Percentiles rank a stretch among this genome's conserved stretches.
Evolutionary conservation across 768 basidiomycete species (phyloP).

Genomic region (Suillus americanus): DNA sequence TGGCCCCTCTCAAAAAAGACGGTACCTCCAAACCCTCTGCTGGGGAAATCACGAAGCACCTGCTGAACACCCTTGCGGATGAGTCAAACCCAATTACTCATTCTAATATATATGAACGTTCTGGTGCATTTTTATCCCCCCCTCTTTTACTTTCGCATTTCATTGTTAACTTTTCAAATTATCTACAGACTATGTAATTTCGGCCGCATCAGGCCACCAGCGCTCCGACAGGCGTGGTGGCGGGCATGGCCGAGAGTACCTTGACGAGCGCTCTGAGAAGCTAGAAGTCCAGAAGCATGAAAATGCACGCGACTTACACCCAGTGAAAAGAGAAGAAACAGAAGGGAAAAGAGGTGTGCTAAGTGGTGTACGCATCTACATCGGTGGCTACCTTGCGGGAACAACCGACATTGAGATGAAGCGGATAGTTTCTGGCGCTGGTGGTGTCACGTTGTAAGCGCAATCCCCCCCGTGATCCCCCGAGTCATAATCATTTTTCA

Average conservation of each 20-base stretch:
- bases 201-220: conserved; percentile 70
- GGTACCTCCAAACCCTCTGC: conserved; percentile 36
- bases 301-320: conserved; percentile 6
- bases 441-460: conserved; percentile 66
- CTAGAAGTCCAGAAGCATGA: conserved; percentile 34
- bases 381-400: conserved; percentile 65
- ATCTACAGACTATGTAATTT: conserved; percentile 53
- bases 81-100: conserved; percentile 79
- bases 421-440: conserved; percentile 60
- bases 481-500: background rate
- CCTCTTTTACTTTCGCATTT: background rate
- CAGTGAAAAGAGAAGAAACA: conserved; percentile 1
- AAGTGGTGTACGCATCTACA: conserved; percentile 57
- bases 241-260: conserved; percentile 35
- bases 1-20: conserved; percentile 30
- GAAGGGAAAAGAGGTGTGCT: conserved; percentile 25
- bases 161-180: background rate
- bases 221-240: conserved; percentile 45
- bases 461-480: background rate
- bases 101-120: conserved; percentile 58
- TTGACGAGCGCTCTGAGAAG: conserved; percentile 46
- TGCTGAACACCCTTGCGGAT: conserved; percentile 61
- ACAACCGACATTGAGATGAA: conserved; percentile 85
- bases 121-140: conserved; percentile 42
- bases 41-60: conserved; percentile 51